Evolutionary conservation across 257 asterid genomes (phyloP), one percentile per base, ranked within the genome.

Genomic region (Penstemon newberryi): DNA sequence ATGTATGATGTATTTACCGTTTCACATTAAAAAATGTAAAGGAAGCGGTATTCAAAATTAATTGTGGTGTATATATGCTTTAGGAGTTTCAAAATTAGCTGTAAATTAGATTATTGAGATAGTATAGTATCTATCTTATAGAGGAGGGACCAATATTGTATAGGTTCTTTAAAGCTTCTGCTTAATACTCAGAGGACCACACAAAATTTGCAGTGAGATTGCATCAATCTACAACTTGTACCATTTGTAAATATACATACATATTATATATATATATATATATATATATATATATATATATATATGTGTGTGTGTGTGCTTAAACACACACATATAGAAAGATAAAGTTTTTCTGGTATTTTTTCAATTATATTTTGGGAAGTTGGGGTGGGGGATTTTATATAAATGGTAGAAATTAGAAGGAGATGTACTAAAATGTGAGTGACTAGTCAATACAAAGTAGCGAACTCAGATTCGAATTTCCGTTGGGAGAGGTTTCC

Each of bases 101-200:
- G 83, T 79, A 49, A 6, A 70, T 47, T 80, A 75, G 84, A 83
- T 83, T 56, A 80, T 81, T 78, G 83, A 73, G 52, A 36, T 33
- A 33, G 38, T 66, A 41, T 42, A 71, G 78, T 76, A 77, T 75
- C 76, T 73, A 75, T 77, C 60, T 74, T 53, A 49, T 81, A 84
- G 85, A 81, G 64, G 76, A 83, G 79, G 96, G 96, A 89, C 96
- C 96, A 85, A 75, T 45, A 40, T 69, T 25, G 33, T 25, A 25
- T 25, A 75, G 83, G 85, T 73, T 82, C 81, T 82, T 80, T 71
- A 87, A 85, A 85, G 91, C 86, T 83, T 77, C 82, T 84, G 85
- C 74, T 73, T 76, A 75, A 84, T 83, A 73, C 76, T 60, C 73
- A 79, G 74, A 77, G 95, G 95, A 84, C 96, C 96, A 89, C 95